Conservation (phyloP, 2,329 filamentous ascomycete species). For the Fusarium poae region DNA sequence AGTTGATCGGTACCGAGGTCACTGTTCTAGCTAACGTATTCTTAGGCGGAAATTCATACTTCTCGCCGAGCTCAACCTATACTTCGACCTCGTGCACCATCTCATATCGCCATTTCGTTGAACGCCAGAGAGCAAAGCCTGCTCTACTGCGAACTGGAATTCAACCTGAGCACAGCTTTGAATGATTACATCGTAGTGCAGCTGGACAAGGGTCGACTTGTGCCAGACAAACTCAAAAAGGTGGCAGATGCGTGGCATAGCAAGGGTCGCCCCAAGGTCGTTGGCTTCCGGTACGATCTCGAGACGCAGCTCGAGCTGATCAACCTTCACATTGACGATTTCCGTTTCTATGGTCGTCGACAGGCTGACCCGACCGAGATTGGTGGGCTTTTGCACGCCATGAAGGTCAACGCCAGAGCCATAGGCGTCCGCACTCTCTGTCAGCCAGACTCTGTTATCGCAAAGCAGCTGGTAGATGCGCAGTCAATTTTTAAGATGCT, state of each 20-base stretch:
- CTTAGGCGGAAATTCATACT: constrained; percentile 55
- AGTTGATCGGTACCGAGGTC: constrained; percentile 30
- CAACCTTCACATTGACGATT: constrained; percentile 62
- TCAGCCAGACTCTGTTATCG: constrained; percentile 69
- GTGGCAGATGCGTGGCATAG: constrained; percentile 65
- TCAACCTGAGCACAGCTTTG: constrained; percentile 63
- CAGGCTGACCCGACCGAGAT: constrained; percentile 60
- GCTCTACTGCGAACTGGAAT: constrained; percentile 71
- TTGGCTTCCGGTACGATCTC: constrained; percentile 70
- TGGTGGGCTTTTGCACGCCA: constrained; percentile 63
- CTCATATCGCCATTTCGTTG: constrained; percentile 63
- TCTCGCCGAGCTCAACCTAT: constrained; percentile 51
- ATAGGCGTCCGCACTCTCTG: constrained; percentile 69
- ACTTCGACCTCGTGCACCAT: constrained; percentile 48
- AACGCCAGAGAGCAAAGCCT: constrained; percentile 69
- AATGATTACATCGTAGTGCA: constrained; percentile 66
- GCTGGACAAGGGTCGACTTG: constrained; percentile 67
- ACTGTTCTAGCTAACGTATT: constrained; percentile 17
- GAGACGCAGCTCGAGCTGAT: constrained; percentile 72
- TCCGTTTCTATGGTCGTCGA: constrained; percentile 66
- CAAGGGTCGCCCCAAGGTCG: constrained; percentile 66
- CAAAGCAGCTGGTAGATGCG: constrained; percentile 68
- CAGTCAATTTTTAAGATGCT: constrained; percentile 65
- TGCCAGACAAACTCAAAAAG: constrained; percentile 64
- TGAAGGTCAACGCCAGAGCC: constrained; percentile 65